A percentile compares a stretch with the other conserved stretches of the same genome.
Evolutionary conservation across 768 basidiomycete genomes (phyloP).

Genomic region (Boletellus emodensis): DNA sequence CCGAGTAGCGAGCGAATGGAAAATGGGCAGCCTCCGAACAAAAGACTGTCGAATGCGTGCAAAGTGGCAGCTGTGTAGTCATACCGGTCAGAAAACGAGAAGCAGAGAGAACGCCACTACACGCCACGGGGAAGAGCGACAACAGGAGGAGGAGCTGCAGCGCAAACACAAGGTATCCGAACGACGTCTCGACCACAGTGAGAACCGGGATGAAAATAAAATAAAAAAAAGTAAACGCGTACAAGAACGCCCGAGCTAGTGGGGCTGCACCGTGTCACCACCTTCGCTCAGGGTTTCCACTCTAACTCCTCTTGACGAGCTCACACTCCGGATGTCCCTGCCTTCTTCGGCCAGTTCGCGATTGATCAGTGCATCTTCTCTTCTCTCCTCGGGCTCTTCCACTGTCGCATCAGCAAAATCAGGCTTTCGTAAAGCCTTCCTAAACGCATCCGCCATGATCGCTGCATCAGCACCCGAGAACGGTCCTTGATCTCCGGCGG

Average conservation of each 20-base stretch:
- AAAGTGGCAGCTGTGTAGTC: conserved; percentile 26
- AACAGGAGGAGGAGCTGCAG: conserved; percentile 25
- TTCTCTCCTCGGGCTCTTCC: conserved; percentile 53
- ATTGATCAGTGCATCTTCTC: conserved; percentile 45
- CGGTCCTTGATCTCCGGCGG: conserved; percentile 60
- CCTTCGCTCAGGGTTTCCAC: conserved; percentile 67
- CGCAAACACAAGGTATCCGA: conserved; percentile 35
- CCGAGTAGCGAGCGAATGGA: conserved; percentile 25
- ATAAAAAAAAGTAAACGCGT: conserved; percentile 31
- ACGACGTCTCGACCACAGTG: conserved; percentile 30
- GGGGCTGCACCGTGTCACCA: conserved; percentile 47
- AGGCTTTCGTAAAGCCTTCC: conserved; percentile 83
- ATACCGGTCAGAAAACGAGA: conserved; percentile 31
- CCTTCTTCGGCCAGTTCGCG: conserved; percentile 86
- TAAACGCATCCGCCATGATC: conserved; percentile 90
- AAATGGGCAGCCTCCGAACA: conserved; percentile 25
- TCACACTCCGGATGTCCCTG: conserved; percentile 80
- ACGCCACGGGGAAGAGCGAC: conserved; percentile 27
- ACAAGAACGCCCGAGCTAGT: conserved; percentile 36
- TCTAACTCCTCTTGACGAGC: conserved; percentile 72
- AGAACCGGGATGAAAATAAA: conserved; percentile 34
- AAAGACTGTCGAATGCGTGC: conserved; percentile 22
- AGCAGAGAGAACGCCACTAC: conserved; percentile 28
- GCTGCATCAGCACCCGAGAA: conserved; percentile 86
- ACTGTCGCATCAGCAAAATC: conserved; percentile 71